Evolutionary conservation across 768 basidiomycete species (phyloP).

Genomic region (Calvatia gigantea): DNA sequence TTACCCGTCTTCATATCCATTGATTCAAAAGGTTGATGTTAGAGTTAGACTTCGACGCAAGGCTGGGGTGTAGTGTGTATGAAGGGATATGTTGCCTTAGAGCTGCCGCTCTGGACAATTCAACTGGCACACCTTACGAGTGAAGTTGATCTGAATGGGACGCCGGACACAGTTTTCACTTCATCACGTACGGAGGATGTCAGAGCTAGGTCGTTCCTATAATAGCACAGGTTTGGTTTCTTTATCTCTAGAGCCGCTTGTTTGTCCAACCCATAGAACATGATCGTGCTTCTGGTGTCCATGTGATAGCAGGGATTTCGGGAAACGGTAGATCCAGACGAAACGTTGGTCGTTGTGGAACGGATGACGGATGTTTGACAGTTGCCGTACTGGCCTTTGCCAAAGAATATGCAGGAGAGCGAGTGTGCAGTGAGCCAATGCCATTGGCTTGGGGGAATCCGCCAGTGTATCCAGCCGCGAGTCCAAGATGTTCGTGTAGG

Average conservation of each 20-base stretch:
- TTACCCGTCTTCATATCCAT: no score
- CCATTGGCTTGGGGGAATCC: constrained; percentile 36
- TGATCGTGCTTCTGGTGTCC: constrained; percentile 69
- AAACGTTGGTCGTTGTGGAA: constrained; percentile 6
- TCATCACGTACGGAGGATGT: constrained; percentile 30
- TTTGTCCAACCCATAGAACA: constrained; percentile 57
- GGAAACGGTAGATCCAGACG: constrained; percentile 47
- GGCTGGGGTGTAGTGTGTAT: no score
- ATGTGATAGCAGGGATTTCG: constrained; percentile 65
- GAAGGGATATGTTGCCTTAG: no score
- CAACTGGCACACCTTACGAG: no score
- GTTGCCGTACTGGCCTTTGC: constrained; percentile 25
- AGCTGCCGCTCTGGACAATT: no score
- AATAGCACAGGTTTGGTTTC: constrained; percentile 18
- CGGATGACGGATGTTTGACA: constrained; percentile 23
- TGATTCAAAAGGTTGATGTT: no score
- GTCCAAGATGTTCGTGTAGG: constrained; percentile 65
- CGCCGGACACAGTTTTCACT: constrained; percentile 29
- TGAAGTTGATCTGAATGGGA: no score
- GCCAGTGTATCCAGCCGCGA: constrained; percentile 27
- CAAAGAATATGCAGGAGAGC: constrained; percentile 34
- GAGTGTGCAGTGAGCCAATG: constrained; percentile 33
- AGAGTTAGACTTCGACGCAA: no score
- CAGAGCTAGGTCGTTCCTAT: constrained; percentile 32
- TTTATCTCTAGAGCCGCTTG: constrained; percentile 33